Base-by-base conservation (phyloP, 2,329 filamentous ascomycete genomes). In the Ophiostoma perfectum region DNA sequence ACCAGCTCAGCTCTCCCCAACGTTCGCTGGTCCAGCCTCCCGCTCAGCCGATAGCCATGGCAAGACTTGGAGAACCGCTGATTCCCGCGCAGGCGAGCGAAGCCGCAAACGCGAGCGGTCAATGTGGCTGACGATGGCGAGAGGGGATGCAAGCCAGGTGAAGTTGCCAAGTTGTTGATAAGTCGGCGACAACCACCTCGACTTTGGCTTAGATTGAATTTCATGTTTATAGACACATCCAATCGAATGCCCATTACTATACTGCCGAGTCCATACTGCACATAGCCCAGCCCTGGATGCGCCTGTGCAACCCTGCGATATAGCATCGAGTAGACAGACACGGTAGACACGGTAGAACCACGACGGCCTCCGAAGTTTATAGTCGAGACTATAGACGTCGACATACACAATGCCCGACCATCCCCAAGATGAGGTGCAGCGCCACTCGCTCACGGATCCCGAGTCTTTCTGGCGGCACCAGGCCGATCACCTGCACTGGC, bases 401-500 rank as follows among this genome's bases (percentile, higher is more conserved):
- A 27, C 27, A 4, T 11, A 60, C 68, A 74, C 60, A 45, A 77
- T 77, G 75, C 69, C 63, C 77, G 49, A 55, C 49, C 60, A 63
- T 7, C 38, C 39, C n/a, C 84, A 86, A 73, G 84, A 86, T 72
- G 79, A 81, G 65, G 79, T 82, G 71, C 80, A 85, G 60, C 75
- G 75, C 65, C 79, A 78, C 70, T 93, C 91, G 67, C 83, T 95
- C 65, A 77, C 79, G n/a, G 80, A 90, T 72, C 91, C 91, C 0
- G 85, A 90, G 71, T 75, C 79, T 5, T 96, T 96, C 79, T 96
- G 92, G 92, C 80, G 80, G 36, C 81, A 83, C 68, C 91, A 95
- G 75, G 92, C 92, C 5, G 81, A 86, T 62, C 85, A 90, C 36
- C 81, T 98, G 3, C 80, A 90, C 77, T 97, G 93, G 93, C 90